Conservation (phyloP, 73 alveolate species). For the Paramecium octaurelia region DNA sequence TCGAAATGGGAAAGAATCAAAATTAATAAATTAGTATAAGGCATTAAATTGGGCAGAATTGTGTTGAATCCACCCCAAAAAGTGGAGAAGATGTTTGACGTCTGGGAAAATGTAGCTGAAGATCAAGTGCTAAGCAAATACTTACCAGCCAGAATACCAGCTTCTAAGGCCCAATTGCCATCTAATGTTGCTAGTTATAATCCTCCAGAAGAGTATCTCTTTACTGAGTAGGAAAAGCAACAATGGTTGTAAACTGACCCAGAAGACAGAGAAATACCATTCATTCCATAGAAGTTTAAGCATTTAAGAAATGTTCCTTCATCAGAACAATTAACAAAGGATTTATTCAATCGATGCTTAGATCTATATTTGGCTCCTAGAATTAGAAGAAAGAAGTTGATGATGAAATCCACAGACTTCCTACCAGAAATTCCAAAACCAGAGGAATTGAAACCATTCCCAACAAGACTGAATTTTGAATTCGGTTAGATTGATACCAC, state of each 20-base stretch:
- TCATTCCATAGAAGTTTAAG: constrained; percentile 75
- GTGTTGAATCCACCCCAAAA: constrained; percentile 69
- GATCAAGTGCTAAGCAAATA: constrained; percentile 68
- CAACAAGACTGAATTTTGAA: constrained; percentile 82
- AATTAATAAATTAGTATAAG: constrained; percentile 83
- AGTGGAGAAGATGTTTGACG: constrained; percentile 77
- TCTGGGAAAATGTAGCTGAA: constrained; percentile 78
- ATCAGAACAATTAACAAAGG: constrained; percentile 88
- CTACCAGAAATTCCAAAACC: constrained; percentile 98
- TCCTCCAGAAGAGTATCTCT: constrained; percentile 90
- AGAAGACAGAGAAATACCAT: constrained; percentile 79
- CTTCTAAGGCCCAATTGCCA: constrained; percentile 94
- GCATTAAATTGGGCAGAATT: constrained; percentile 93
- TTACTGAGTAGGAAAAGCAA: constrained; percentile 78
- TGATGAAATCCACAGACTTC: constrained; percentile 84
- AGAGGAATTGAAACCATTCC: constrained; percentile 94
- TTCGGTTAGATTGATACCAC: constrained; percentile 70
- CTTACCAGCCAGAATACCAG: constrained; percentile 81
- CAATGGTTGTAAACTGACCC: constrained; percentile 75
- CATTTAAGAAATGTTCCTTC: constrained; percentile 93
- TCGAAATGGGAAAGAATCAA: constrained; percentile 92
- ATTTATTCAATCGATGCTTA: constrained; percentile 92
- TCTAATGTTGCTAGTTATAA: constrained; percentile 93
- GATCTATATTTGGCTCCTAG: constrained; percentile 96
- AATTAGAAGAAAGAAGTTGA: constrained; percentile 88